Evolutionary conservation across 2,329 filamentous ascomycete species (phyloP).

Genomic region (Chaetoscypha palmicola): DNA sequence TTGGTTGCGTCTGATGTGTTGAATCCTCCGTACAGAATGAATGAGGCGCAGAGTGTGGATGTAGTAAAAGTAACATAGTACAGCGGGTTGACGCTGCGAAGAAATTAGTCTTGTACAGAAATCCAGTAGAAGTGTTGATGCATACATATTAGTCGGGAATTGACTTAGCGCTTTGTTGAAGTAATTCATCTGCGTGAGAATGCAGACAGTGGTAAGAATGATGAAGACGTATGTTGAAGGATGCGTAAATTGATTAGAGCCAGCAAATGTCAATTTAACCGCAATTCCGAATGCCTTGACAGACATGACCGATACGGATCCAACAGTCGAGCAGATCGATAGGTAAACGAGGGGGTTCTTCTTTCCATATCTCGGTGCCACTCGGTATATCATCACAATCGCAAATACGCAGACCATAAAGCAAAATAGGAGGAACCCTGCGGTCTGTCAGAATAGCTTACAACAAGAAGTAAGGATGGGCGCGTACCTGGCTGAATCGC

Average conservation of each 20-base stretch:
- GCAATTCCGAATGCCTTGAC: slow-evolving; percentile 98
- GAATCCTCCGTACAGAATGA: slow-evolving; percentile 93
- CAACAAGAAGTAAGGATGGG: not conserved
- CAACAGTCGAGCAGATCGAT: slow-evolving; percentile 95
- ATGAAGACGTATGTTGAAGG: slow-evolving; percentile 97
- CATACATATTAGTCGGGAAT: slow-evolving; percentile 95
- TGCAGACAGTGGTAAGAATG: slow-evolving; percentile 88
- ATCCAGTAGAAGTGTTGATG: slow-evolving; percentile 21
- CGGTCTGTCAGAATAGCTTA: not conserved
- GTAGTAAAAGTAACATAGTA: slow-evolving; percentile 99
- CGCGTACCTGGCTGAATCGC: slow-evolving; percentile 79
- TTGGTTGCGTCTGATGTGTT: slow-evolving; percentile 90
- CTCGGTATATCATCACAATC: slow-evolving; percentile 89
- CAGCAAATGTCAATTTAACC: slow-evolving; percentile 85
- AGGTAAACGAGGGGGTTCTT: slow-evolving; percentile 95
- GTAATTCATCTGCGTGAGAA: slow-evolving; percentile 99
- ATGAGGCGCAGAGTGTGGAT: slow-evolving; percentile 86
- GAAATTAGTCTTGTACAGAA: slow-evolving; percentile 9
- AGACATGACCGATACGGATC: slow-evolving; percentile 97
- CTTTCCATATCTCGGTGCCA: slow-evolving; percentile 84
- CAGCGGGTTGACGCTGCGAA: slow-evolving; percentile 57
- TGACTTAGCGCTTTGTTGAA: slow-evolving; percentile 98
- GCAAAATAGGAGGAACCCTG: slow-evolving; percentile 88
- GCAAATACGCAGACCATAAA: slow-evolving; percentile 74
- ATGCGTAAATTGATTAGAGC: slow-evolving; percentile 91